Evolutionary conservation across 306 rosid species (phyloP).

Genomic region (Ormosia emarginata): DNA sequence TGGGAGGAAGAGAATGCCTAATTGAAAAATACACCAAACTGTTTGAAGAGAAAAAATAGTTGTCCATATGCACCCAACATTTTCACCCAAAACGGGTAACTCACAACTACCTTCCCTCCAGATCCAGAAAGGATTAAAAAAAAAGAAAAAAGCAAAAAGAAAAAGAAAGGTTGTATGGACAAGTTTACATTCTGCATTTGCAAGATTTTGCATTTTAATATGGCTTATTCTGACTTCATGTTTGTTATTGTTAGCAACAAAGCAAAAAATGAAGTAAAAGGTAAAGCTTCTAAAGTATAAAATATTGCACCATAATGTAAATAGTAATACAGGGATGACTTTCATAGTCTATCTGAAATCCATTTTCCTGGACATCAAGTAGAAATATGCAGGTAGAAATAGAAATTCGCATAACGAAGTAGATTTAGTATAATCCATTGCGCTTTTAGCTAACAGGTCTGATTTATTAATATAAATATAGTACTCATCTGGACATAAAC

Average conservation of each 20-base stretch:
- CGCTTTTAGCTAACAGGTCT: too few species aligned
- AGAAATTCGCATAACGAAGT: neutral
- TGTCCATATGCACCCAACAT: neutral
- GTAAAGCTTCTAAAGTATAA: neutral
- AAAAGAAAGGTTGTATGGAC: neutral
- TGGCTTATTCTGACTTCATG: neutral
- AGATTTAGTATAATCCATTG: neutral
- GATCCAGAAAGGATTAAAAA: neutral
- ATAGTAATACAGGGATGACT: neutral
- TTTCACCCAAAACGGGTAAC: neutral
- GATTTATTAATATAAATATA: neutral
- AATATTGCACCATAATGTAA: neutral
- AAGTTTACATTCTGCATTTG: neutral
- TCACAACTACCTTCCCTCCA: neutral
- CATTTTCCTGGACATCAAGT: neutral
- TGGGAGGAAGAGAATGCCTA: conserved; percentile 21
- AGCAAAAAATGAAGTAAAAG: too few species aligned
- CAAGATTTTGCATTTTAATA: neutral
- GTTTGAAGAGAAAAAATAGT: neutral
- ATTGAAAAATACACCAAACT: neutral
- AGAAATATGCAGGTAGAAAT: neutral
- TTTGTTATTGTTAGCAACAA: neutral
- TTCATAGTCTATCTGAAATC: neutral
- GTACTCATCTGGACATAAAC: neutral
- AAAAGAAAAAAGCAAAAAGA: neutral